These are phyloP conservation scores for Ganoderma leucocontextum DNA, from an alignment of 1,284 basidiomycete genomes.

Conservation along the genomic window DNA sequence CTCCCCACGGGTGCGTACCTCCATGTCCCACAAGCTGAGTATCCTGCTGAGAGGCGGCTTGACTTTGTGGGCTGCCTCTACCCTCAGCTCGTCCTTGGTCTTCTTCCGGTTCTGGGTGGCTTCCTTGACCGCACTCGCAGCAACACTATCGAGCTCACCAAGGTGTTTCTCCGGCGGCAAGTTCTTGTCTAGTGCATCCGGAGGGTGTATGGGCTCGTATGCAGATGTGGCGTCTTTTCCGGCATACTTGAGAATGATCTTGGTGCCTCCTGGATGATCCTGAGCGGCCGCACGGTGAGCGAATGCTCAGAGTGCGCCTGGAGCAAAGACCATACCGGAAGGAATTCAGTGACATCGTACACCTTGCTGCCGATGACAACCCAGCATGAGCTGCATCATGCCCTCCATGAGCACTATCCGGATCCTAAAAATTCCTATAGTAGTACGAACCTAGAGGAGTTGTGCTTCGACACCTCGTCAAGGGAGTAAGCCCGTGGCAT, in stretches of 20 bases:
- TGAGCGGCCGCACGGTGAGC: slow-evolving; percentile 38
- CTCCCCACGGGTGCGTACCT: slow-evolving; percentile 53
- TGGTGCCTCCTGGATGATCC: slow-evolving; percentile 86
- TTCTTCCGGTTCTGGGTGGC: slow-evolving; percentile 54
- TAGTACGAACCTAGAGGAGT: slow-evolving; percentile 52
- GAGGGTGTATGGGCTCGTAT: slow-evolving; percentile 80
- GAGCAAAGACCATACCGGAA: slow-evolving; percentile 54
- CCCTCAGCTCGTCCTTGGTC: slow-evolving; percentile 76
- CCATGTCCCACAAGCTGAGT: slow-evolving; percentile 80
- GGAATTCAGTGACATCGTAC: slow-evolving; percentile 88
- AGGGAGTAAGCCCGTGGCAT: slow-evolving; percentile 49
- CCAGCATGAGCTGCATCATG: slow-evolving; percentile 80
- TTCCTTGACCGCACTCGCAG: slow-evolving; percentile 52
- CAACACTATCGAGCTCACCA: slow-evolving; percentile 68
- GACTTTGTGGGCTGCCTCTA: slow-evolving; percentile 66
- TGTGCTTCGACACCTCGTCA: slow-evolving; percentile 60
- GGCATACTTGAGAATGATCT: slow-evolving; percentile 82
- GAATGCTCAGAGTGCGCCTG: neutral
- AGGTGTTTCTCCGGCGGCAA: slow-evolving; percentile 75
- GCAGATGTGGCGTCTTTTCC: slow-evolving; percentile 80
- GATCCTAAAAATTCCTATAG: slow-evolving; percentile 8
- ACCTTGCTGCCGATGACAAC: slow-evolving; percentile 83
- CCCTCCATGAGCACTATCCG: neutral
- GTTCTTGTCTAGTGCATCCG: slow-evolving; percentile 73
- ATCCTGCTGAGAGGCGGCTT: slow-evolving; percentile 74